Base-by-base conservation (phyloP, 2,329 filamentous ascomycete genomes). In the Aspergillus unguis region DNA sequence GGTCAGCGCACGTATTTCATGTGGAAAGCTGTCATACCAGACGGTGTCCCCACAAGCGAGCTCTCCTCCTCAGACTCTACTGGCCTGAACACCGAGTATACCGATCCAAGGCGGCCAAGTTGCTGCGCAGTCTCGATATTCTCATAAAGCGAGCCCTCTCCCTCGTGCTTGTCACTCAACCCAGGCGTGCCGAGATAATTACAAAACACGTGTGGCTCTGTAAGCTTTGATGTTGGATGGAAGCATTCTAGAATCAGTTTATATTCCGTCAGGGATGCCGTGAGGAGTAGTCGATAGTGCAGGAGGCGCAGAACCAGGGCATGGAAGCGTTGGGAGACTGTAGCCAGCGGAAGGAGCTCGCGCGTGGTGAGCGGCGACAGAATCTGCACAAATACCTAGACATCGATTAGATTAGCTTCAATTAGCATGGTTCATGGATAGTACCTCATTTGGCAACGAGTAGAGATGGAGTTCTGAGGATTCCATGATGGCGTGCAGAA, bases 211-310 rank as follows among this genome's bases (percentile, higher is more conserved):
- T 84, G 85, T 0, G 88, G 86, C 23, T 87, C 85, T 4, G 80
- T 85, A 45, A 87, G 76, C 68, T 85, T 86, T 26, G 80, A 84
- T 57, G 78, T 83, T 0, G 88, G 89, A 58, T 87, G 88, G 64
- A 87, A 92, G 67, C 87, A 90, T 72, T 92, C 88, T 38, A 95
- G 81, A 35, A 92, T 82, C 36, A 94, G 72, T 49, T 85, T 81
- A 63, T 89, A 82, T 35, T 83, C 80, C 35, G 79, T 72, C 6
- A 86, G 71, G 3, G 80, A 72, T 4, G 83, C 78, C 23, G 83
- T 82, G 23, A 79, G 68, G 43, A 85, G 71, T 2, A 90, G 76
- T 32, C 87, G 84, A 44, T 80, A 78, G 57, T 87, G 82, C 6
- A 90, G 71, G 41, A 89, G 79, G 27, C 82, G 81, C 4, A 85